Evolutionary conservation across 345 rosid genomes (phyloP).

Genomic region (Cardiospermum halicacabum): DNA sequence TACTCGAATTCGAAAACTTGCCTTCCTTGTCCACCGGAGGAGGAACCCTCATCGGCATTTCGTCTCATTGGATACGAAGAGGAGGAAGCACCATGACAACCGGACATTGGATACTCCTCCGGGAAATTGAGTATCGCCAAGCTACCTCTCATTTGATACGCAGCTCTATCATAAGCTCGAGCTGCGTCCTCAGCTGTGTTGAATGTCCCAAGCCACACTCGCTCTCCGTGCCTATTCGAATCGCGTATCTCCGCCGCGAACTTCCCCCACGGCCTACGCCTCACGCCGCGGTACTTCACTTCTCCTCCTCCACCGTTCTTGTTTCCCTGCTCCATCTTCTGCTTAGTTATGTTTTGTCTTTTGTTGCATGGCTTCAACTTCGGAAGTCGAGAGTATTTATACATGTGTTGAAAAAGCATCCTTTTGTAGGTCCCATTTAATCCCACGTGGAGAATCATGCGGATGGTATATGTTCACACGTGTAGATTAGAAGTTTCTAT

Average conservation of each 20-base stretch:
- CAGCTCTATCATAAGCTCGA: conserved; percentile 81
- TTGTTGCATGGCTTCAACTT: conserved; percentile 27
- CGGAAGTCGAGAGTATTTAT: conserved; percentile 15
- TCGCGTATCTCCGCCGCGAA: conserved; percentile 91
- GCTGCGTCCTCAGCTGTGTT: conserved; percentile 89
- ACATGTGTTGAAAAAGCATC: conserved; percentile 10
- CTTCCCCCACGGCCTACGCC: conserved; percentile 90
- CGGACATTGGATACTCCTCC: conserved; percentile 48
- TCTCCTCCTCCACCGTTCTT: conserved; percentile 23
- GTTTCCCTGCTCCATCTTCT: conserved; percentile 24
- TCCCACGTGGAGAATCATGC: conserved; percentile 19
- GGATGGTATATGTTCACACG: conserved; percentile 11
- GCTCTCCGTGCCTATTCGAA: conserved; percentile 65
- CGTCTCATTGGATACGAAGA: conserved; percentile 27
- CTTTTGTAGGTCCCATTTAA: neutral
- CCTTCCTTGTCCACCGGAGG: conserved; percentile 16
- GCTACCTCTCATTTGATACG: conserved; percentile 81
- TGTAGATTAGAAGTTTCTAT: conserved; percentile 24
- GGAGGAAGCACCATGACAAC: conserved; percentile 26
- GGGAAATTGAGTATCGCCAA: conserved; percentile 77
- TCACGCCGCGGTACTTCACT: conserved; percentile 63
- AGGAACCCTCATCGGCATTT: neutral
- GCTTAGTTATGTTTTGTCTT: neutral
- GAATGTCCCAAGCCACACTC: conserved; percentile 89
- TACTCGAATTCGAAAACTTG: conserved; percentile 79